These are phyloP conservation scores for Saccharomycopsis malanga DNA, from an alignment of 805 yeast species.

Conservation along the genomic window DNA sequence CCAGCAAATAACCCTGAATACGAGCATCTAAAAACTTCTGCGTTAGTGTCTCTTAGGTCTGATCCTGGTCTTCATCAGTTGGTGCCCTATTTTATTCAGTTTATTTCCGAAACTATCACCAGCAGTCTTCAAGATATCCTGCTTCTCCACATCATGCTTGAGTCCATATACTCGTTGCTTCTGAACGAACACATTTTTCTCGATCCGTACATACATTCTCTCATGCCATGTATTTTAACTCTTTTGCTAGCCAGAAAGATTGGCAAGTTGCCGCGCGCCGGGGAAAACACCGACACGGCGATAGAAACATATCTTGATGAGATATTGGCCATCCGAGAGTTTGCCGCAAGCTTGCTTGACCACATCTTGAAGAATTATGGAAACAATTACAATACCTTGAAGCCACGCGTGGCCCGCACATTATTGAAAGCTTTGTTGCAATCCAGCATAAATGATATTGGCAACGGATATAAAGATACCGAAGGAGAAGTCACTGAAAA, in stretches of 20 bases:
- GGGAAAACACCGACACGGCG: slow-evolving; percentile 24
- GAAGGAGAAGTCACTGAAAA: slow-evolving; percentile 1
- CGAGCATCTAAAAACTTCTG: slow-evolving; percentile 64
- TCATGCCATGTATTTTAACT: slow-evolving; percentile 95
- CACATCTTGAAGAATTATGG: slow-evolving; percentile 77
- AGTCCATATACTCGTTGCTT: slow-evolving; percentile 77
- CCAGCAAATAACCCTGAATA: slow-evolving; percentile 31
- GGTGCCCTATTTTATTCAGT: slow-evolving; percentile 93
- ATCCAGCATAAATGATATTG: slow-evolving; percentile 46
- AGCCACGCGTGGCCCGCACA: slow-evolving; percentile 92
- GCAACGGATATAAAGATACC: not conserved
- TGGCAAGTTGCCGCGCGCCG: slow-evolving; percentile 37
- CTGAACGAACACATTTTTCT: slow-evolving; percentile 79
- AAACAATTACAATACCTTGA: slow-evolving; percentile 77
- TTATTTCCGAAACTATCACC: slow-evolving; percentile 91
- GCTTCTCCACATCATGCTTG: slow-evolving; percentile 75
- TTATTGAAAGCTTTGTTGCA: slow-evolving; percentile 85
- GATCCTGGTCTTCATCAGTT: slow-evolving; percentile 97
- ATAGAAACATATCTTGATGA: slow-evolving; percentile 32
- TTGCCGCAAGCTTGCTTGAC: slow-evolving; percentile 76
- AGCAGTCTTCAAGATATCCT: slow-evolving; percentile 70
- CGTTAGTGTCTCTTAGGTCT: slow-evolving; percentile 72
- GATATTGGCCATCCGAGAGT: slow-evolving; percentile 65
- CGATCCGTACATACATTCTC: slow-evolving; percentile 92
- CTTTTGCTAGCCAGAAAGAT: slow-evolving; percentile 80